phyloP scores from a whole-genome alignment of 345 rosid species.

The Linum tenue region DNA sequence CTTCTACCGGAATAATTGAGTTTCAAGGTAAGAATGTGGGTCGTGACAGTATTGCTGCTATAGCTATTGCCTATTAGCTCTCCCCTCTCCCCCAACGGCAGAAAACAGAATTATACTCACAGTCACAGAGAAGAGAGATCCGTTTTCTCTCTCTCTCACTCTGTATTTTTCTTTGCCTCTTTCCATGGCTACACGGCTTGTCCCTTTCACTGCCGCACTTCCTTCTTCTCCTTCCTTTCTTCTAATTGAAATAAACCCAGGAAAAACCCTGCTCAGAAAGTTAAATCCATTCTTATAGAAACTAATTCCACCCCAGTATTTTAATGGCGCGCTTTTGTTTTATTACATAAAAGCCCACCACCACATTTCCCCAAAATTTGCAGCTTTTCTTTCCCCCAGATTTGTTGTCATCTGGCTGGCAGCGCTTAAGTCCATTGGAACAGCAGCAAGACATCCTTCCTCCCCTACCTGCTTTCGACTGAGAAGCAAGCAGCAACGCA shows the following conservation, averaged over 20 bases:
- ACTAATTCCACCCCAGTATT: too few relatives aligned
- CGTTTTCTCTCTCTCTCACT: too few relatives aligned
- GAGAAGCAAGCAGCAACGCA: background rate
- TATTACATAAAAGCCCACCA: background rate
- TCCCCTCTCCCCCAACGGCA: too few relatives aligned
- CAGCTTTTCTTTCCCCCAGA: background rate
- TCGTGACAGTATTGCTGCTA: too few relatives aligned
- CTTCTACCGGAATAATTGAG: background rate
- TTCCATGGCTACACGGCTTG: background rate
- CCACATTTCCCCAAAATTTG: constrained; percentile 1
- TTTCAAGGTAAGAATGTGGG: background rate
- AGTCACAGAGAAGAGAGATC: too few relatives aligned
- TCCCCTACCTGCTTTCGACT: background rate
- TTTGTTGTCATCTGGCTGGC: background rate
- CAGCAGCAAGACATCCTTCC: background rate
- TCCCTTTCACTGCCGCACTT: background rate
- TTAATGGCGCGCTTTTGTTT: background rate
- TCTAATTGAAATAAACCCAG: background rate
- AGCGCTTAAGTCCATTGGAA: background rate
- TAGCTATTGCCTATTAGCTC: too few relatives aligned
- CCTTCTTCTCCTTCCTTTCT: constrained; percentile 1
- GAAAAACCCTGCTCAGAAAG: background rate
- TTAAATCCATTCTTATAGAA: background rate
- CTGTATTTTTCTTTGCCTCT: background rate
- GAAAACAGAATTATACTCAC: too few relatives aligned